Evolutionary conservation across 495 filamentous ascomycete species (phyloP).

Genomic region (Lophiotrema nucula): DNA sequence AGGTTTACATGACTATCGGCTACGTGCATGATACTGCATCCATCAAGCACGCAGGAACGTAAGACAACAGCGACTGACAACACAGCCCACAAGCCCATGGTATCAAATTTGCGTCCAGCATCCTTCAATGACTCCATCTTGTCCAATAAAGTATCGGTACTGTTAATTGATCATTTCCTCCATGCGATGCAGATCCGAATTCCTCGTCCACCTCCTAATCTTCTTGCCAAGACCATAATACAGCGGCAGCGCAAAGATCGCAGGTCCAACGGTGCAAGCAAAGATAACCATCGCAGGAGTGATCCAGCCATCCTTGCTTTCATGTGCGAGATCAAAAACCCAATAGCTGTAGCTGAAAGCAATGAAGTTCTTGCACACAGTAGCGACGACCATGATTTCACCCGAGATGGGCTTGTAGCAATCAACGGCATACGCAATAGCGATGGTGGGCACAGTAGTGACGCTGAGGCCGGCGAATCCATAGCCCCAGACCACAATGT

Average conservation of each 20-base stretch:
- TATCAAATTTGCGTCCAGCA: too few relatives aligned
- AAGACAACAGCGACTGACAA: too few relatives aligned
- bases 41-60: too few relatives aligned
- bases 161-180: slow-evolving; percentile 26
- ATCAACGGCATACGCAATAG: slow-evolving; percentile 60
- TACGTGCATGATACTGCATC: too few relatives aligned
- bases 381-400: slow-evolving; percentile 68
- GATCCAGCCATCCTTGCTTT: slow-evolving; percentile 31
- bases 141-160: too few relatives aligned
- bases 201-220: slow-evolving; percentile 34
- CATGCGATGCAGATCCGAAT: slow-evolving; percentile 34
- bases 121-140: too few relatives aligned
- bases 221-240: slow-evolving; percentile 37
- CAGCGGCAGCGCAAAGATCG: slow-evolving; percentile 31
- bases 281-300: slow-evolving; percentile 34
- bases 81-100: too few relatives aligned
- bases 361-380: slow-evolving; percentile 63
- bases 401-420: slow-evolving; percentile 57
- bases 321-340: slow-evolving; percentile 31
- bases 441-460: slow-evolving; percentile 57
- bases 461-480: slow-evolving; percentile 55
- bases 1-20: too few relatives aligned
- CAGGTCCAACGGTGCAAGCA: slow-evolving; percentile 26
- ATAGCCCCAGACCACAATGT: slow-evolving; percentile 52
- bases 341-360: slow-evolving; percentile 49